Percentiles rank a stretch among this genome's conserved stretches.
These are phyloP conservation scores for Geopyxis carbonaria DNA, from an alignment of 495 filamentous ascomycete species.

Conservation along the genomic window DNA sequence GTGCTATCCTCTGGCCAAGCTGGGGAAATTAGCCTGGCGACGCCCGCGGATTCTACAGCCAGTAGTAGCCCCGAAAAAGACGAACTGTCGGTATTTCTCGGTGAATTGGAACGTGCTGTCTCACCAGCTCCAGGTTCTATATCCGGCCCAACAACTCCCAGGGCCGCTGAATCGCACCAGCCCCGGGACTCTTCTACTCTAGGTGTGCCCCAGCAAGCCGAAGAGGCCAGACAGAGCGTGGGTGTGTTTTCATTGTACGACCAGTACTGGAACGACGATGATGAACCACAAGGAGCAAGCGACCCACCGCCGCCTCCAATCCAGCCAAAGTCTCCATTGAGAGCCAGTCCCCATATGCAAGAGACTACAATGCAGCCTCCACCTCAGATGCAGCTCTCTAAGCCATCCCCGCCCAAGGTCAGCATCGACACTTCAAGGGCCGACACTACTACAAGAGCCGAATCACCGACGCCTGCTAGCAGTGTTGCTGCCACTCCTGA, in stretches of 20 bases:
- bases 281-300: neutral
- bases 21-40: no score
- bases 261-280: slow-evolving; percentile 18
- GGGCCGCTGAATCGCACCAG: no score
- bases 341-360: neutral
- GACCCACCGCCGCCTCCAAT: slow-evolving; percentile 7
- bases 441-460: neutral
- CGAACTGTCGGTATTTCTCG: neutral
- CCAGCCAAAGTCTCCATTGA: slow-evolving; percentile 7
- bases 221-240: slow-evolving; percentile 11
- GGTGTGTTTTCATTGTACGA: slow-evolving; percentile 22
- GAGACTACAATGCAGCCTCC: neutral
- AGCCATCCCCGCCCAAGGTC: neutral
- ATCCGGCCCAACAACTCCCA: no score
- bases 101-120: neutral
- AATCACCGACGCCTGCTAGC: slow-evolving; percentile 3
- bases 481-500: slow-evolving; percentile 11
- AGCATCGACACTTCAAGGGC: neutral
- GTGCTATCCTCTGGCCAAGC: no score
- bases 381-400: neutral
- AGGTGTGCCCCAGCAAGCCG: neutral
- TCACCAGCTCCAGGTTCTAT: no score
- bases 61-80: no score
- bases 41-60: no score
- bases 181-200: neutral